These are phyloP conservation scores for Isabelozyma pseudorhagii DNA, from an alignment of 805 yeast genomes.

Conservation along the genomic window DNA sequence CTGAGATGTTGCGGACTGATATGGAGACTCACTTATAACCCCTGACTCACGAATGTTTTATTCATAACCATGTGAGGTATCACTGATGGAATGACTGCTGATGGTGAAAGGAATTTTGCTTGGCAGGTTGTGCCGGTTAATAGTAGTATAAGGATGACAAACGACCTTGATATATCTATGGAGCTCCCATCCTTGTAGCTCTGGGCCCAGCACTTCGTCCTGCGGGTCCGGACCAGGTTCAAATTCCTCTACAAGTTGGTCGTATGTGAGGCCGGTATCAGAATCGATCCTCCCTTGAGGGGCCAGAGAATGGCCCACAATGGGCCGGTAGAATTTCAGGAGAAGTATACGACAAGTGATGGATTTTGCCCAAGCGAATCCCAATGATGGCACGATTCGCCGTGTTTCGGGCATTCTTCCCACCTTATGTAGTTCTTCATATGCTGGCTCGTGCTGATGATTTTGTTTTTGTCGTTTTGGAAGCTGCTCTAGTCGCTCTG, in stretches of 20 bases:
- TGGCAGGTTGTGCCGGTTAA: conserved; percentile 2
- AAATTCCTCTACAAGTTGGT: conserved; percentile 4
- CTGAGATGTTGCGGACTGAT: too few relatives aligned
- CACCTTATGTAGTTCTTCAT: not conserved
- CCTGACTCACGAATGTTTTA: too few relatives aligned
- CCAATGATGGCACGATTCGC: conserved; percentile 27
- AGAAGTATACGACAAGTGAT: conserved; percentile 22
- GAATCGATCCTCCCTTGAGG: conserved; percentile 7
- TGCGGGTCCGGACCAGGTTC: not conserved
- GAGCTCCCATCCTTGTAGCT: conserved; percentile 20
- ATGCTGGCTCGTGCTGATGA: too few relatives aligned
- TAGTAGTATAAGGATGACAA: conserved; percentile 6
- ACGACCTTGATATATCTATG: conserved; percentile 23
- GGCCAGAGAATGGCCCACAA: not conserved
- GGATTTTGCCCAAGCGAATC: conserved; percentile 29
- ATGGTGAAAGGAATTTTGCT: conserved; percentile 16
- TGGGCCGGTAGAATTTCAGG: conserved; percentile 26
- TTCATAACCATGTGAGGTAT: too few relatives aligned
- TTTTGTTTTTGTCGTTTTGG: too few relatives aligned
- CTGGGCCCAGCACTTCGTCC: not conserved
- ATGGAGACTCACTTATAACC: too few relatives aligned
- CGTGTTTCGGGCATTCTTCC: conserved; percentile 10
- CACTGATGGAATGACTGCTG: not conserved
- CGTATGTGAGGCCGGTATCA: conserved; percentile 11
- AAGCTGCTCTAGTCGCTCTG: not conserved